These are phyloP conservation scores for Pythium coloratum DNA, from an alignment of 352 stramenopile genomes.

Conservation along the genomic window DNA sequence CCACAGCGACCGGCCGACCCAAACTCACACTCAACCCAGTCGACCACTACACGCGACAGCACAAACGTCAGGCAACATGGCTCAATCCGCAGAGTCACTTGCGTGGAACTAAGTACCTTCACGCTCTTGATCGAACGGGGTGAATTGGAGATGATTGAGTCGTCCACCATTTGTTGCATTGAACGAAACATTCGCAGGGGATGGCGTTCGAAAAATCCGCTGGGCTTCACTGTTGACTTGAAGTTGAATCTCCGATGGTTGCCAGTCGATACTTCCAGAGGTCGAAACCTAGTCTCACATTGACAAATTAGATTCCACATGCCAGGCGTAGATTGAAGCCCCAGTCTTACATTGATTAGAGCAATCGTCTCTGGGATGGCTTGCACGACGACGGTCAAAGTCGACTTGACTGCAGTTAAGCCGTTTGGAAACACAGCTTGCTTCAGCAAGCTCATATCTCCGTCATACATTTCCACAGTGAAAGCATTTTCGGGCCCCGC, in stretches of 20 bases:
- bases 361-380: constrained; percentile 13
- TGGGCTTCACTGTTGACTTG: constrained; percentile 16
- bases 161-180: not conserved
- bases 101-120: not conserved
- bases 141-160: constrained; percentile 14
- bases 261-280: constrained; percentile 12
- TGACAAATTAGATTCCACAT: not conserved
- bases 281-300: constrained; percentile 11
- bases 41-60: not conserved
- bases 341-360: constrained; percentile 18
- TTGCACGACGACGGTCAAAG: constrained; percentile 11
- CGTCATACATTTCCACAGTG: constrained; percentile 21
- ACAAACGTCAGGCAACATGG: not conserved
- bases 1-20: constrained; percentile 14
- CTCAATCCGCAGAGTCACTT: not conserved
- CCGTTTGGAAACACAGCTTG: not conserved
- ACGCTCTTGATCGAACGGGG: not conserved
- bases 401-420: constrained; percentile 6
- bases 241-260: constrained; percentile 28
- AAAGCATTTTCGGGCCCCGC: constrained; percentile 5
- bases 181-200: constrained; percentile 12
- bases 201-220: constrained; percentile 14
- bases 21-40: constrained; percentile 13
- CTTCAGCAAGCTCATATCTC: constrained; percentile 16
- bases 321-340: too few species aligned